Percentiles rank a stretch among this genome's conserved stretches.
phyloP scores from a whole-genome alignment of 768 basidiomycete species.

The Trametes cinnabarina region DNA sequence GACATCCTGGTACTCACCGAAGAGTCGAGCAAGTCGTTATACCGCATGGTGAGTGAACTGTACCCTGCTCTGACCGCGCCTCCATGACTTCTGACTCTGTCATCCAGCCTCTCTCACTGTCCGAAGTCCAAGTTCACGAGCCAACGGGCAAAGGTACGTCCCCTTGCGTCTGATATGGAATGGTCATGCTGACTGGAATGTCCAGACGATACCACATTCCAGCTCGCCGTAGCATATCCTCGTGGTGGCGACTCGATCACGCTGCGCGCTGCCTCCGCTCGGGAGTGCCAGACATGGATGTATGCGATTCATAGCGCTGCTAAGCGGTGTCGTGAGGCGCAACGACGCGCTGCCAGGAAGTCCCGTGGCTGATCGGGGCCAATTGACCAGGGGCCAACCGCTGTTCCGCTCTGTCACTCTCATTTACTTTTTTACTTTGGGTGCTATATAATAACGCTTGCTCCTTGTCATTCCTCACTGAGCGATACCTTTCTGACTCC shows the following conservation, averaged over 20 bases:
- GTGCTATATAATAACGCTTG: too few relatives aligned
- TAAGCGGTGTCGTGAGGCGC: slow-evolving; percentile 44
- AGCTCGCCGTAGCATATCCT: slow-evolving; percentile 18
- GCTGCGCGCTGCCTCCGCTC: slow-evolving; percentile 43
- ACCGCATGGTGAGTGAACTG: slow-evolving; percentile 67
- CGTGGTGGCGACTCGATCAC: slow-evolving; percentile 21
- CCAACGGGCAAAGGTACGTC: slow-evolving; percentile 47
- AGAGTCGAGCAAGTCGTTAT: slow-evolving; percentile 62
- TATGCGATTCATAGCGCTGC: slow-evolving; percentile 44
- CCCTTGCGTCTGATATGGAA: neutral
- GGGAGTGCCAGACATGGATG: slow-evolving; percentile 59
- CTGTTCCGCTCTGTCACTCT: too few relatives aligned
- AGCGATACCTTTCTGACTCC: too few relatives aligned
- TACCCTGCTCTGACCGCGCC: too few relatives aligned
- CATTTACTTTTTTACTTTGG: too few relatives aligned
- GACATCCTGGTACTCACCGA: slow-evolving; percentile 89
- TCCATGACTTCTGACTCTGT: too few relatives aligned
- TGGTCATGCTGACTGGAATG: neutral
- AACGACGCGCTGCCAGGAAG: slow-evolving; percentile 34
- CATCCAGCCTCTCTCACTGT: slow-evolving; percentile 79
- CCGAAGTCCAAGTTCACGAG: slow-evolving; percentile 60
- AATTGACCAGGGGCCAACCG: too few relatives aligned
- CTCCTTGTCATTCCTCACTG: too few relatives aligned
- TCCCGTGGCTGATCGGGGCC: slow-evolving; percentile 6
- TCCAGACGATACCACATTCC: slow-evolving; percentile 66